Percentiles rank a stretch among this genome's conserved stretches.
These are phyloP conservation scores for Diaporthe destruens DNA, from an alignment of 2,329 filamentous ascomycete species.

Conservation along the genomic window DNA sequence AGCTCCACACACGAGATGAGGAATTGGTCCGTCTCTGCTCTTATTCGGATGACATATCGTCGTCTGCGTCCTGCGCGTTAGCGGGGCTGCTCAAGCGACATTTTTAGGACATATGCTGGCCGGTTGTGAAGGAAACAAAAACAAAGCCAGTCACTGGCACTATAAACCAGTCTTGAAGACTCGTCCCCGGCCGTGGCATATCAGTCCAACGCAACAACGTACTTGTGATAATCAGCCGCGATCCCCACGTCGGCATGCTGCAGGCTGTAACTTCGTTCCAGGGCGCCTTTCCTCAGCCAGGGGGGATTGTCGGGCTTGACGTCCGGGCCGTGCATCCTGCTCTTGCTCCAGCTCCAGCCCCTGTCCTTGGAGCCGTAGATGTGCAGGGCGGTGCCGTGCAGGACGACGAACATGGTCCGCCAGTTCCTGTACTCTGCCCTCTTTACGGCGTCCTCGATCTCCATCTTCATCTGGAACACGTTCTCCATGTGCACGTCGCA, in stretches of 20 bases:
- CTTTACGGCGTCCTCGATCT: slow-evolving; percentile 74
- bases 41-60: slow-evolving; percentile 77
- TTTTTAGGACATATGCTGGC: background rate
- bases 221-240: slow-evolving; percentile 79
- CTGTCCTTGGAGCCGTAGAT: slow-evolving; percentile 72
- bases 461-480: slow-evolving; percentile 73
- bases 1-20: slow-evolving; percentile 75
- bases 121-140: background rate
- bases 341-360: slow-evolving; percentile 62
- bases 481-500: slow-evolving; percentile 68
- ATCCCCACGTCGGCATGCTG: slow-evolving; percentile 82
- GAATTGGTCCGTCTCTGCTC: slow-evolving; percentile 81
- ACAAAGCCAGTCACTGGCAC: background rate
- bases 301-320: slow-evolving; percentile 63
- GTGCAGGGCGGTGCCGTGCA: slow-evolving; percentile 77
- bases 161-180: background rate
- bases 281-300: slow-evolving; percentile 65
- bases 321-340: slow-evolving; percentile 61
- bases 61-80: slow-evolving; percentile 55
- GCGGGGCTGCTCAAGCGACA: background rate
- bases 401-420: slow-evolving; percentile 71
- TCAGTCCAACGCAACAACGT: slow-evolving; percentile 48
- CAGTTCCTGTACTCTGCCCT: slow-evolving; percentile 73
- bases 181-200: background rate
- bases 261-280: slow-evolving; percentile 78